Percentiles rank a stretch among this genome's conserved stretches.
Conservation (phyloP, 129 eudicot species). For the Lactuca saligna region DNA sequence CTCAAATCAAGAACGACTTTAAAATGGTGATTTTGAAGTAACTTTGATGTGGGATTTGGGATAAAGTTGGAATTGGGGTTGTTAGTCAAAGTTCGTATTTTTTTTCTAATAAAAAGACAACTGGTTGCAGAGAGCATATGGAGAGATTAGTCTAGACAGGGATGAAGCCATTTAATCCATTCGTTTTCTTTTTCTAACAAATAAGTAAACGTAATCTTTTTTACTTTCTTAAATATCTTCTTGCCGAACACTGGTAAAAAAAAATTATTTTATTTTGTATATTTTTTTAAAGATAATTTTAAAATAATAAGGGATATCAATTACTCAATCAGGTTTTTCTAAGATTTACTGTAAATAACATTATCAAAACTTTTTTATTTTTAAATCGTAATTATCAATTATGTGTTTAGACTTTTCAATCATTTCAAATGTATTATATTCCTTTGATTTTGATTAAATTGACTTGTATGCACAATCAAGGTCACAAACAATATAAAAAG, state of each 20-base stretch:
- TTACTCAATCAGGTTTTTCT: too few relatives aligned
- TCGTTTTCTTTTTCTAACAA: neutral
- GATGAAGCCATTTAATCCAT: neutral
- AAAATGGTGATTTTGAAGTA: neutral
- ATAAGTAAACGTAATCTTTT: neutral
- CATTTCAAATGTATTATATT: neutral
- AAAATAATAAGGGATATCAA: too few relatives aligned
- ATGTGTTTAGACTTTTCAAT: too few relatives aligned
- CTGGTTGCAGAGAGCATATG: neutral
- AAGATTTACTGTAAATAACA: too few relatives aligned
- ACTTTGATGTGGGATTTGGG: neutral
- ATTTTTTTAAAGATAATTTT: too few relatives aligned
- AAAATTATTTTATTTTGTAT: too few relatives aligned
- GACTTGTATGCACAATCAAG: neutral
- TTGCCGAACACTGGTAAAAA: too few relatives aligned
- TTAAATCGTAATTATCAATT: too few relatives aligned
- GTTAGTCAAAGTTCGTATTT: constrained; percentile 13
- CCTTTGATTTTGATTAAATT: neutral
- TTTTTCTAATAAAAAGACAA: constrained; percentile 2
- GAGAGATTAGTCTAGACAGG: constrained; percentile 1
- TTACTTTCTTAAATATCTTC: neutral
- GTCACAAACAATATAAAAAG: too few relatives aligned
- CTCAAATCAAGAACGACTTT: neutral
- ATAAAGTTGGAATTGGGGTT: neutral
- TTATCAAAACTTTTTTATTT: too few relatives aligned